Percentiles rank a stretch among this genome's conserved stretches.
Conservation (phyloP, 495 filamentous ascomycete genomes). For the Hypoxylon crocopeplum region DNA sequence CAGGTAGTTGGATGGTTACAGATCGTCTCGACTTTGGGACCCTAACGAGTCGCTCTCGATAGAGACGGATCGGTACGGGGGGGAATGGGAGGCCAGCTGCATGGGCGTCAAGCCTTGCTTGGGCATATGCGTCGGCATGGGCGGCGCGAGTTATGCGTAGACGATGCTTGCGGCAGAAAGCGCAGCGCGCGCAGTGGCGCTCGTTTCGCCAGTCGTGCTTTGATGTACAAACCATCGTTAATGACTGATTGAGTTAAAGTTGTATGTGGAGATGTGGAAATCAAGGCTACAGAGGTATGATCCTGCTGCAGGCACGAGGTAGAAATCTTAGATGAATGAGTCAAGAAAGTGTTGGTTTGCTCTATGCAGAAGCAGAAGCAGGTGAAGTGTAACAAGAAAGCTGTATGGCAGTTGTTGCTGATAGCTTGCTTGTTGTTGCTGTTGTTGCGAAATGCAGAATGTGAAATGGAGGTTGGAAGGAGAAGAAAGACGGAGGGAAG, state of each 20-base stretch:
- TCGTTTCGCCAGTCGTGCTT: constrained; percentile 20
- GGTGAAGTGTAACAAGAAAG: background rate
- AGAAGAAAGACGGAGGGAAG: no score
- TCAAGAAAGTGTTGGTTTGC: background rate
- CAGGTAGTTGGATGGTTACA: constrained; percentile 22
- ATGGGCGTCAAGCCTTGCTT: background rate
- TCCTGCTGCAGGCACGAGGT: background rate
- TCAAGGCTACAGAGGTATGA: background rate
- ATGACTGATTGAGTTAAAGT: background rate
- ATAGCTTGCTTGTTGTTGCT: background rate
- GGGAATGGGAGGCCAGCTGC: no score
- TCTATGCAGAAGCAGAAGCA: no score
- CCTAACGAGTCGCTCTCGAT: constrained; percentile 1
- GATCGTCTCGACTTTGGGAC: constrained; percentile 7
- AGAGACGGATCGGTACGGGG: no score
- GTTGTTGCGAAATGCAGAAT: background rate
- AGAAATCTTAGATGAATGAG: background rate
- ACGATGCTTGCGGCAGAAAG: constrained; percentile 5
- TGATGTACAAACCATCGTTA: constrained; percentile 14
- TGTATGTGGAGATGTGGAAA: background rate
- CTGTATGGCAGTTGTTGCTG: background rate
- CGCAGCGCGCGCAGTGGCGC: constrained; percentile 20
- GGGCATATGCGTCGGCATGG: background rate
- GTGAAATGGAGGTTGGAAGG: no score
- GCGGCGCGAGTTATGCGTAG: background rate